phyloP scores from a whole-genome alignment of 169 alveolate species.

The Amoebophrya sp. region DNA sequence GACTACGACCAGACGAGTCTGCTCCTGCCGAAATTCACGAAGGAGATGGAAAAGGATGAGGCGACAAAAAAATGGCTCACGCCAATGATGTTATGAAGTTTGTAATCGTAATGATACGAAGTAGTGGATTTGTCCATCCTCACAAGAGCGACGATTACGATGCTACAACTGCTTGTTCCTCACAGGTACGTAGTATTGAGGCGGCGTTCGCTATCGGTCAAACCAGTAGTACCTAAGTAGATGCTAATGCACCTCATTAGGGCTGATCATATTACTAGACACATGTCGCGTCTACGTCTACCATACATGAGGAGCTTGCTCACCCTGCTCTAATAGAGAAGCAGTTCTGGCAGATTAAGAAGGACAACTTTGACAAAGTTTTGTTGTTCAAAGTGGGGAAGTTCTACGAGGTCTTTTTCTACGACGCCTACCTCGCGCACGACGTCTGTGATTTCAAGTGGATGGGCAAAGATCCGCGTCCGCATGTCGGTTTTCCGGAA shows the following conservation, averaged over 20 bases:
- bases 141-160: background rate
- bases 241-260: too few species aligned
- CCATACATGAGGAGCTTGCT: too few species aligned
- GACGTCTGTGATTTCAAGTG: constrained; percentile 90
- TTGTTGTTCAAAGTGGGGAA: constrained; percentile 94
- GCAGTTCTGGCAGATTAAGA: constrained; percentile 93
- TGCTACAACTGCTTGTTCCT: background rate
- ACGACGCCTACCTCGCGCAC: constrained; percentile 92
- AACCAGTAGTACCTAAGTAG: too few species aligned
- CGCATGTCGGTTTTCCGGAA: constrained; percentile 99
- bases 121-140: too few species aligned
- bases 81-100: background rate
- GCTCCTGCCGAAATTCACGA: constrained; percentile 33
- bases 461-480: constrained; percentile 93
- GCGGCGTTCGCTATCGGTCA: too few species aligned
- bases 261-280: too few species aligned
- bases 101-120: background rate
- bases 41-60: constrained; percentile 38
- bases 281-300: too few species aligned
- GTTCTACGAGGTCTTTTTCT: constrained; percentile 78
- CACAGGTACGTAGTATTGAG: background rate
- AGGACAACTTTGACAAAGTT: constrained; percentile 87
- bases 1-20: constrained; percentile 38
- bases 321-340: constrained; percentile 65
- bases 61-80: background rate